Evolutionary conservation across 176 grass and related monocot genomes (phyloP), one percentile per base, ranked within the genome.

Genomic region (Bolboschoenus planiculmis): DNA sequence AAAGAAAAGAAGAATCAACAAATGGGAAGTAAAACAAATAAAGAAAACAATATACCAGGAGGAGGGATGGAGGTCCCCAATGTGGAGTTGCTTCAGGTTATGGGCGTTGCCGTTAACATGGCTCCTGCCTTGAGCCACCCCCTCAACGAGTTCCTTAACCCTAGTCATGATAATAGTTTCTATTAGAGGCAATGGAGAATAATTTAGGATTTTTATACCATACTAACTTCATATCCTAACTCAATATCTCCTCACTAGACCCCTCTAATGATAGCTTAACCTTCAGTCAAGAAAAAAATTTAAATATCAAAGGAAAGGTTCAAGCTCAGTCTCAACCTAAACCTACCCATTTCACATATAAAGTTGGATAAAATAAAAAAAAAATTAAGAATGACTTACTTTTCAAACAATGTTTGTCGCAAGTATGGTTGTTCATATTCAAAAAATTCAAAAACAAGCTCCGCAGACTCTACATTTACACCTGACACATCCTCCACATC

Each of bases 381-480:
- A 63, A 46, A 7, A 70, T 50, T 30, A 83, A 51, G 35, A 87
- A 31, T 26, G 18, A 88, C 85, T 93, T 80, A 97, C 95, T 88
- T 97, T 35, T 94, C 90, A 91, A 87, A 91, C 63, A 92, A 72
- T 7, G 85, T 79, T 3, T 56, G 78, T 66, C 90, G 90, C 5
- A 64, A 62, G 87, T 85, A 88, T 64, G 95, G 95, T 67, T 91
- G 90, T 64, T 95, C 95, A 81, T 83, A 88, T 91, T 95, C 90
- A 64, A 98, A 93, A 84, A 79, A 95, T 76, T 98, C 95, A 91
- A 95, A 98, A 73, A 91, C 84, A 62, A 94, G 84, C 55, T 91
- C 90, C 26, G 92, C 85, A 67, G 89, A 72, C 44, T 85, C 92
- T 33, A 53, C 85, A 84, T 20, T 76, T 81, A 30, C 59, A 20